A percentile compares a stretch with the other conserved stretches of the same genome.
These are phyloP conservation scores for Chrysoporthe puriensis DNA, from an alignment of 2,329 filamentous ascomycete genomes.

Conservation along the genomic window DNA sequence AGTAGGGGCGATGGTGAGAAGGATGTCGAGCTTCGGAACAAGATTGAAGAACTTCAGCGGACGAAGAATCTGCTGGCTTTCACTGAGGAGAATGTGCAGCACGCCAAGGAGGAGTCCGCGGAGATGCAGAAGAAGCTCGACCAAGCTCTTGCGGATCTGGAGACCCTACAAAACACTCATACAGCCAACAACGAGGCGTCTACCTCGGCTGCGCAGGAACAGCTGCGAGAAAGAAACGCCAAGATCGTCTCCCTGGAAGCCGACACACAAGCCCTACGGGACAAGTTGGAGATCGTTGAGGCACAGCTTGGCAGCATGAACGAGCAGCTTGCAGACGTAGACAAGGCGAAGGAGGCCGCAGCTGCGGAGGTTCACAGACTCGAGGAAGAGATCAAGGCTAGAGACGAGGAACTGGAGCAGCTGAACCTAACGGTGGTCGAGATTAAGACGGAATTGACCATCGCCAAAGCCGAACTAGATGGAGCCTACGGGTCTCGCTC, in stretches of 20 bases:
- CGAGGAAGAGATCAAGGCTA: constrained; percentile 50
- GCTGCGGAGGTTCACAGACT: constrained; percentile 39
- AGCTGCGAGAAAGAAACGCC: constrained; percentile 48
- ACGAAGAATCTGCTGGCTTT: constrained; percentile 36
- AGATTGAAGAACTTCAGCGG: constrained; percentile 58
- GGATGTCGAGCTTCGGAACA: constrained; percentile 65
- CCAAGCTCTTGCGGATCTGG: constrained; percentile 52
- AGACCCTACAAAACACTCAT: constrained; percentile 40
- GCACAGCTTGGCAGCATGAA: constrained; percentile 32
- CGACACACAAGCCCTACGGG: constrained; percentile 44
- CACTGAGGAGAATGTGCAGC: constrained; percentile 35
- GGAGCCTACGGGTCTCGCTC: constrained; percentile 63
- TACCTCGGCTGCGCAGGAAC: constrained; percentile 43
- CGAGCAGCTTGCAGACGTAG: constrained; percentile 30
- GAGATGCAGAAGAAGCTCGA: constrained; percentile 54
- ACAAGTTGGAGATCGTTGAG: constrained; percentile 40
- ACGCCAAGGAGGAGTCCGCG: constrained; percentile 35
- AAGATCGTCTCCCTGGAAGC: constrained; percentile 50
- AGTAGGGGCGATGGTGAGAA: constrained; percentile 78
- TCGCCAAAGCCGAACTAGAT: constrained; percentile 64
- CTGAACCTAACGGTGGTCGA: constrained; percentile 58
- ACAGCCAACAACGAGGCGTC: constrained; percentile 36
- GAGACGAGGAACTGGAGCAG: constrained; percentile 55
- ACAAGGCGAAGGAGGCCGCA: constrained; percentile 37
- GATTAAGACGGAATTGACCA: constrained; percentile 64